Evolutionary conservation across 129 eudicot species (phyloP).

Genomic region (Artemisia annua): DNA sequence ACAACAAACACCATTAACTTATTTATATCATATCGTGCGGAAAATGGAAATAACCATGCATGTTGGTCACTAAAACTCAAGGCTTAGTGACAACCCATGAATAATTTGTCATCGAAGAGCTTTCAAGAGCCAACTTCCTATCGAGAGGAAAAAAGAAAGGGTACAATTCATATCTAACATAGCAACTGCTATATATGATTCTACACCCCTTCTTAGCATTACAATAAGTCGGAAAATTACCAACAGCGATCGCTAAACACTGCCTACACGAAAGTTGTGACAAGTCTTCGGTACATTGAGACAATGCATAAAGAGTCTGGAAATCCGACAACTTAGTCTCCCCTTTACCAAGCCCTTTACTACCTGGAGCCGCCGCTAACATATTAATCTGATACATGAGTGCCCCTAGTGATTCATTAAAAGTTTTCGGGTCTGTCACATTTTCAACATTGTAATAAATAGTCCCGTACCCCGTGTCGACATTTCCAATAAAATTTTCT

Average conservation of each 20-base stretch:
- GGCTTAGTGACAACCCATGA: slow-evolving; percentile 26
- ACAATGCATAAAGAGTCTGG: slow-evolving; percentile 56
- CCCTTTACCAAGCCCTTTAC: slow-evolving; percentile 56
- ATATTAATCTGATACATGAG: slow-evolving; percentile 38
- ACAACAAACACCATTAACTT: no score
- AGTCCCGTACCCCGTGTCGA: slow-evolving; percentile 53
- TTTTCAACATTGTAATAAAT: slow-evolving; percentile 44
- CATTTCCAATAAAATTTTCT: slow-evolving; percentile 43
- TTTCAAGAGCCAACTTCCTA: slow-evolving; percentile 22
- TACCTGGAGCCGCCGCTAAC: slow-evolving; percentile 41
- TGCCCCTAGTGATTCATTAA: slow-evolving; percentile 49
- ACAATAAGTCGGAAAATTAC: slow-evolving; percentile 45
- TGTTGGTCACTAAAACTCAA: slow-evolving; percentile 22
- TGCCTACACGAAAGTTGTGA: slow-evolving; percentile 52
- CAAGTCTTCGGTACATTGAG: slow-evolving; percentile 69
- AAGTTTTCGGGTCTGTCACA: slow-evolving; percentile 55
- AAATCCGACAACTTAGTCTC: slow-evolving; percentile 42
- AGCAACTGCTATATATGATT: slow-evolving; percentile 68
- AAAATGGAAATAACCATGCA: slow-evolving; percentile 28
- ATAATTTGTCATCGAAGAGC: slow-evolving; percentile 32
- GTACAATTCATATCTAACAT: slow-evolving; percentile 57
- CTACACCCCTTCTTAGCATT: slow-evolving; percentile 56
- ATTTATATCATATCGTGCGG: no score
- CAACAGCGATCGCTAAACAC: slow-evolving; percentile 59
- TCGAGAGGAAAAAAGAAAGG: slow-evolving; percentile 66